A percentile compares a stretch with the other conserved stretches of the same genome.
Evolutionary conservation across 148 eudicot genomes (phyloP).

Genomic region (Rhododendron ovatum): DNA sequence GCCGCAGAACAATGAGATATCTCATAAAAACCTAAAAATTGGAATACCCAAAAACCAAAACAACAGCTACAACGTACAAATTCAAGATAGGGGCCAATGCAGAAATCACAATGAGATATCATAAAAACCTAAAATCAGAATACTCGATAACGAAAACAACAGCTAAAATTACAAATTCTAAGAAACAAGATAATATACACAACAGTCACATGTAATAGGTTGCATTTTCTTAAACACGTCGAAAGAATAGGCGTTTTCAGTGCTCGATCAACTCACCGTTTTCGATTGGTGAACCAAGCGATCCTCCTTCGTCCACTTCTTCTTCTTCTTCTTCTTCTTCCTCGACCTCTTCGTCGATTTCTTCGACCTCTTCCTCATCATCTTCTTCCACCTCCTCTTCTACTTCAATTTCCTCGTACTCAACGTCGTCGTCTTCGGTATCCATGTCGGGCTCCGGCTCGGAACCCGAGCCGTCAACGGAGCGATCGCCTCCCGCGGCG

Average conservation of each 20-base stretch:
- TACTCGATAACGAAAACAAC: background rate
- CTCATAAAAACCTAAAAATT: background rate
- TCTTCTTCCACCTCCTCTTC: constrained; percentile 19
- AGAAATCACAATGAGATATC: background rate
- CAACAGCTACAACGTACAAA: background rate
- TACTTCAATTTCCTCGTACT: constrained; percentile 20
- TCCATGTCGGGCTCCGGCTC: background rate
- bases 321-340: background rate
- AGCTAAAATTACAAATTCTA: background rate
- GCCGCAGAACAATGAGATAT: background rate
- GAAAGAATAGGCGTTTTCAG: background rate
- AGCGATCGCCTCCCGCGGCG: background rate
- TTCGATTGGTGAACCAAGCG: background rate
- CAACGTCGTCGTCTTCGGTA: constrained; percentile 14
- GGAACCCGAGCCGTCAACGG: background rate
- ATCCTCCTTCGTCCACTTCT: constrained; percentile 14
- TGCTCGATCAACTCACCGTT: constrained; percentile 2
- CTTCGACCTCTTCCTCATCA: background rate
- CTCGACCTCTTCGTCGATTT: background rate
- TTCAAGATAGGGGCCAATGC: background rate
- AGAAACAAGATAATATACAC: background rate
- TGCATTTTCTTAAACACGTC: background rate
- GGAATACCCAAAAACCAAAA: background rate
- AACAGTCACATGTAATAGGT: background rate
- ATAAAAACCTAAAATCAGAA: background rate